Evolutionary conservation across 805 yeast species (phyloP).

Genomic region (Spathaspora hagerdaliae): DNA sequence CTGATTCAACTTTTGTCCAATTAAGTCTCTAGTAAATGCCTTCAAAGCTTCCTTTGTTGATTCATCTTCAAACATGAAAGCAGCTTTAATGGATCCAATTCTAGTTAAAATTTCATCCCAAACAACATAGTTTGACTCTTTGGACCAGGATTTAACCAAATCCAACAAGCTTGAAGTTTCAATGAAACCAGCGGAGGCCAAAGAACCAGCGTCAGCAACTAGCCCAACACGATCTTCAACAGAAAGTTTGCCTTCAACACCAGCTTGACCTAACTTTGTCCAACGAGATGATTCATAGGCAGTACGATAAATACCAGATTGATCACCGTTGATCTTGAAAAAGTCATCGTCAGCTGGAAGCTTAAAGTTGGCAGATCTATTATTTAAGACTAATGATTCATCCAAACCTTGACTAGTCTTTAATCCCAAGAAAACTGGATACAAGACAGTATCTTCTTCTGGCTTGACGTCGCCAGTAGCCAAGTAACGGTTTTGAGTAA

Average conservation of each 20-base stretch:
- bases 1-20: constrained; percentile 47
- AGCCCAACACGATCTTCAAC: constrained; percentile 77
- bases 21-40: constrained; percentile 51
- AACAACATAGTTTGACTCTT: constrained; percentile 59
- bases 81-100: constrained; percentile 45
- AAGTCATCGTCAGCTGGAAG: constrained; percentile 42
- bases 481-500: constrained; percentile 71
- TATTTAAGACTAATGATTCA: constrained; percentile 52
- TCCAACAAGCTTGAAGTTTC: constrained; percentile 57
- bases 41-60: constrained; percentile 45
- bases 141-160: constrained; percentile 57
- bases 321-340: constrained; percentile 70
- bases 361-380: constrained; percentile 37
- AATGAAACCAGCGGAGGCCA: constrained; percentile 68
- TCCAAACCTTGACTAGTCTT: constrained; percentile 58
- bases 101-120: constrained; percentile 59
- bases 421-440: constrained; percentile 68
- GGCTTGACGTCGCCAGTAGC: constrained; percentile 74
- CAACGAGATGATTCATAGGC: constrained; percentile 68
- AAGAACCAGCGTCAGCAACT: constrained; percentile 73
- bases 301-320: constrained; percentile 72
- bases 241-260: constrained; percentile 53
- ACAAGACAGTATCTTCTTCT: constrained; percentile 66
- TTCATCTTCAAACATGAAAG: constrained; percentile 54
- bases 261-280: constrained; percentile 61